Evolutionary conservation across 2,329 filamentous ascomycete genomes (phyloP).

Genomic region (Aspergillus sp.): DNA sequence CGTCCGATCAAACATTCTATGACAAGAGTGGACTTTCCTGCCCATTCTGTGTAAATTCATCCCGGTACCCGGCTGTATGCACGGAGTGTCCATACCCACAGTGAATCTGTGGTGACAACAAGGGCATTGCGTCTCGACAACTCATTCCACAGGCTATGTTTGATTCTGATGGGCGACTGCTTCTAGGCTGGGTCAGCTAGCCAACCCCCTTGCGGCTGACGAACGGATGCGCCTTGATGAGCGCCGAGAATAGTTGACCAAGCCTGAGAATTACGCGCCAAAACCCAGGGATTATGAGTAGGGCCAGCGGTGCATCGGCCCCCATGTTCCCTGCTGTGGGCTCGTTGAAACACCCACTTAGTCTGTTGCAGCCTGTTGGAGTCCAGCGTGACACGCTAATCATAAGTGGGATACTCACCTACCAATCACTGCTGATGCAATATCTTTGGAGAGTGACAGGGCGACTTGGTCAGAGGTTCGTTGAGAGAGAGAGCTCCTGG

Average conservation of each 20-base stretch:
- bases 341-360: background rate
- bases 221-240: background rate
- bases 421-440: background rate
- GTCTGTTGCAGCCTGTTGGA: background rate
- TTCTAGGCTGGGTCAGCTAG: background rate
- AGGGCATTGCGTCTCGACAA: background rate
- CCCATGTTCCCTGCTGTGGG: background rate
- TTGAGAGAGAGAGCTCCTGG: background rate
- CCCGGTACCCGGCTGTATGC: background rate
- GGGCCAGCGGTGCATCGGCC: background rate
- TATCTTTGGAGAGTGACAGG: background rate
- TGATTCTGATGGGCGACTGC: background rate
- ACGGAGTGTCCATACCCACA: background rate
- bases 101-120: background rate
- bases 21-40: background rate
- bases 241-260: background rate
- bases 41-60: background rate
- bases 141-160: background rate
- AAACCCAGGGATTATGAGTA: background rate
- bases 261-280: background rate
- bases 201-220: background rate
- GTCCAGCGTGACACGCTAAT: background rate
- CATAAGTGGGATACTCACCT: background rate
- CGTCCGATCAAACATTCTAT: background rate
- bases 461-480: background rate